Evolutionary conservation across 1,139 yeast genomes (phyloP).

Genomic region (Candida dubliniensis): DNA sequence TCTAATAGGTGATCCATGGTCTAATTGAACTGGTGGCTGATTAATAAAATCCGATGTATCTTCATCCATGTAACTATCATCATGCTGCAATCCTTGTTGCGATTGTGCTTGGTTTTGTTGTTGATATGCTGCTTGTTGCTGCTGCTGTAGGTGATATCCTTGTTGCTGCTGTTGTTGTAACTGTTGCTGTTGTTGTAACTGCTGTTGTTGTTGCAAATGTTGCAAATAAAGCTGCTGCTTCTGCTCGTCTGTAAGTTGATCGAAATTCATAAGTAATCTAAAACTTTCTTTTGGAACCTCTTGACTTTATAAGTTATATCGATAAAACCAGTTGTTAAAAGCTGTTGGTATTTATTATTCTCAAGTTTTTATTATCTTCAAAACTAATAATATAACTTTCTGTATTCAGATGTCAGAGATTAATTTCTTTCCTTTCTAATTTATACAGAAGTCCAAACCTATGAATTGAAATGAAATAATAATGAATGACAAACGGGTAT

Average conservation of each 20-base stretch:
- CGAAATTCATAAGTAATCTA: slow-evolving; percentile 27
- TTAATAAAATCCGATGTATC: slow-evolving; percentile 29
- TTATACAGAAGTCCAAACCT: too few relatives aligned
- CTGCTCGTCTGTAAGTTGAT: slow-evolving; percentile 34
- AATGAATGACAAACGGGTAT: too few relatives aligned
- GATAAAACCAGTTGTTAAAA: too few relatives aligned
- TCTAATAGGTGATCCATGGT: slow-evolving; percentile 20
- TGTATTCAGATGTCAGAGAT: too few relatives aligned
- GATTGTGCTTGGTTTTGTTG: slow-evolving; percentile 12
- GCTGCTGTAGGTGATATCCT: slow-evolving; percentile 12
- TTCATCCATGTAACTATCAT: slow-evolving; percentile 45
- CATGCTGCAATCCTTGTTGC: slow-evolving; percentile 15
- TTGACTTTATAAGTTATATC: background rate
- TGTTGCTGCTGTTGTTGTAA: slow-evolving; percentile 15
- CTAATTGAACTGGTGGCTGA: slow-evolving; percentile 16
- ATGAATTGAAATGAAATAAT: too few relatives aligned
- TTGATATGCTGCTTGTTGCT: slow-evolving; percentile 13
- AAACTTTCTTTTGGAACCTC: background rate
- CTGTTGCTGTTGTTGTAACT: slow-evolving; percentile 16
- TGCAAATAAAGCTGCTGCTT: slow-evolving; percentile 33
- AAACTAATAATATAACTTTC: too few relatives aligned
- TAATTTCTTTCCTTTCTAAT: too few relatives aligned
- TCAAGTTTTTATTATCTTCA: too few relatives aligned
- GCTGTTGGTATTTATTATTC: too few relatives aligned
- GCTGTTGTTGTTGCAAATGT: slow-evolving; percentile 21